These are phyloP conservation scores for Fusarium sp. DNA, from an alignment of 2,329 filamentous ascomycete genomes.

Conservation along the genomic window DNA sequence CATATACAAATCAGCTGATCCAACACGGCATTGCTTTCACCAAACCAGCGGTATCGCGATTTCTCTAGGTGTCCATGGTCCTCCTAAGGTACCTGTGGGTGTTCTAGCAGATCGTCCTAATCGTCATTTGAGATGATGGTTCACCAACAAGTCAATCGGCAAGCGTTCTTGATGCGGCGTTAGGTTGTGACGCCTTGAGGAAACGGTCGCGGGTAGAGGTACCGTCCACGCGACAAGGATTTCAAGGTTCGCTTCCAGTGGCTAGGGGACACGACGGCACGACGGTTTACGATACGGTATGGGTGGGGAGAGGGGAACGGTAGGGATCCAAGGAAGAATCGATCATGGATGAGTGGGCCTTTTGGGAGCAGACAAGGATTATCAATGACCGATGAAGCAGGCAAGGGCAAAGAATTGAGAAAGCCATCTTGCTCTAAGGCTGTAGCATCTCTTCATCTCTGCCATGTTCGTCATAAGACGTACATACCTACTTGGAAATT, in stretches of 20 bases:
- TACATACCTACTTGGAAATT: conserved; percentile 9
- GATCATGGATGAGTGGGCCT: conserved; percentile 47
- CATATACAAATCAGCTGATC: conserved; percentile 27
- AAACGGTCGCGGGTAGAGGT: conserved; percentile 44
- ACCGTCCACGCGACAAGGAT: conserved; percentile 41
- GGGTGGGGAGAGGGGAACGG: conserved; percentile 36
- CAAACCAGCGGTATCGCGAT: conserved; percentile 2
- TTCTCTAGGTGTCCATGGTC: not conserved
- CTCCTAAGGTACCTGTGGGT: not conserved
- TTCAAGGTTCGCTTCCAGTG: conserved; percentile 46
- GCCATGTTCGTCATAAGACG: conserved; percentile 21
- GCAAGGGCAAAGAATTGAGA: conserved; percentile 33
- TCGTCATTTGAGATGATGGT: conserved; percentile 1
- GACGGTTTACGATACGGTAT: conserved; percentile 45
- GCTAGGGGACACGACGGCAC: conserved; percentile 39
- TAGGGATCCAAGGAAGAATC: conserved; percentile 45
- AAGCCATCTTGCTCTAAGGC: conserved; percentile 42
- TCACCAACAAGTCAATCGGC: conserved; percentile 22
- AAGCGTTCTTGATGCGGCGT: conserved; percentile 33
- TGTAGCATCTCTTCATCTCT: conserved; percentile 36
- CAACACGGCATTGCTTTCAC: conserved; percentile 25
- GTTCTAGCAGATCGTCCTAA: not conserved
- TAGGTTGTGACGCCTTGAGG: conserved; percentile 28
- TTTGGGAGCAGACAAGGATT: conserved; percentile 39
- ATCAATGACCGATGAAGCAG: conserved; percentile 41